These are phyloP conservation scores for Pelargonium nanum DNA, from an alignment of 345 rosid genomes.

Conservation along the genomic window DNA sequence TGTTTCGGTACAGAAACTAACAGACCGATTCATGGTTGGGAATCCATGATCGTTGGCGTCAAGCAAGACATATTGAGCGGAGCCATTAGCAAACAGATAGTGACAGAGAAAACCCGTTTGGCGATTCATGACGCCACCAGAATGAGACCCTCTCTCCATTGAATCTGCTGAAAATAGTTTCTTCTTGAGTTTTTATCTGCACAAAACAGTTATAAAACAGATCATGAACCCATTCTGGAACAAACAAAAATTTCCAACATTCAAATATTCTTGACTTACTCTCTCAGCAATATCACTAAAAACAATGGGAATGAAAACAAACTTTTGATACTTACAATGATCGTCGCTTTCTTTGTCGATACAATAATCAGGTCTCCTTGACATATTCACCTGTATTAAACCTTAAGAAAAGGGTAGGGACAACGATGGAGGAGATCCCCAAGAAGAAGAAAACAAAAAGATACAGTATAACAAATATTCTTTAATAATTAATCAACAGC, in stretches of 20 bases:
- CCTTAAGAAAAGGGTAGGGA: background rate
- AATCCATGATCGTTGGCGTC: slow-evolving; percentile 9
- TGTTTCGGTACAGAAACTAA: slow-evolving; percentile 11
- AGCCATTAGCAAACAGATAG: slow-evolving; percentile 17
- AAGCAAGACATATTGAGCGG: slow-evolving; percentile 14
- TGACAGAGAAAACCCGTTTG: slow-evolving; percentile 14
- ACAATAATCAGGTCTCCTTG: background rate
- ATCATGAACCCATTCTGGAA: background rate
- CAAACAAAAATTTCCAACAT: background rate
- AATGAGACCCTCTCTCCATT: slow-evolving; percentile 5
- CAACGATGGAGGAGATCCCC: background rate
- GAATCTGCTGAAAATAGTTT: slow-evolving; percentile 1
- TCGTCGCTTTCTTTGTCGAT: background rate
- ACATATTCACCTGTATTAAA: slow-evolving; percentile 6
- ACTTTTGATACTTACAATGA: slow-evolving; percentile 5
- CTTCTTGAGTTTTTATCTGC: too few species aligned
- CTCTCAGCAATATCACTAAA: background rate
- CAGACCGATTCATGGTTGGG: slow-evolving; percentile 1
- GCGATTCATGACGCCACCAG: slow-evolving; percentile 2
- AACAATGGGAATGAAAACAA: slow-evolving; percentile 1
- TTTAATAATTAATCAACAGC: too few species aligned
- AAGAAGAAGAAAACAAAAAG: too few species aligned
- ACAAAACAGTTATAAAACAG: background rate
- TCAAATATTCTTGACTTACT: background rate
- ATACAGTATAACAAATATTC: too few species aligned